Evolutionary conservation across 2,329 filamentous ascomycete species (phyloP).

Genomic region (Sphaerulina musiva): DNA sequence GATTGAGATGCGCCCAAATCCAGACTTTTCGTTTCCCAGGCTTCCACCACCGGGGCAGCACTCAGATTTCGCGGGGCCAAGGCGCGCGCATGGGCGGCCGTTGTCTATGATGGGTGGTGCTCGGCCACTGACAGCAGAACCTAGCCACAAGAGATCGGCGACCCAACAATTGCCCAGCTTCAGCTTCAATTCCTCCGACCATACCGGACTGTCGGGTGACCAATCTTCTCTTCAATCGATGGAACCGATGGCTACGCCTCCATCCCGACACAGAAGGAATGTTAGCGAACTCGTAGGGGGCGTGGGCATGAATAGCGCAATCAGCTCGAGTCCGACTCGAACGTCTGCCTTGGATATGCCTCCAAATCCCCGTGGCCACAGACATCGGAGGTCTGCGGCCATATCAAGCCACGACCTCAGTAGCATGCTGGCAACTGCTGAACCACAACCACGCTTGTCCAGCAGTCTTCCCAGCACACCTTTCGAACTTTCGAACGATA

Average conservation of each 20-base stretch:
- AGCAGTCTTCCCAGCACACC: constrained; percentile 33
- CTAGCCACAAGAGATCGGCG: constrained; percentile 29
- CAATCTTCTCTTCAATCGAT: constrained; percentile 29
- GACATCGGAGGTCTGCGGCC: constrained; percentile 71
- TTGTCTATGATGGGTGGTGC: constrained; percentile 32
- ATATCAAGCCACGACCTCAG: constrained; percentile 79
- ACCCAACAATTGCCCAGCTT: constrained; percentile 40
- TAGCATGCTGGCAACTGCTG: constrained; percentile 53
- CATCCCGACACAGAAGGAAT: constrained; percentile 62
- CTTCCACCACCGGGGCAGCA: constrained; percentile 30
- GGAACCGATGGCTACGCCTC: constrained; percentile 30
- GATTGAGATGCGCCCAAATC: constrained; percentile 43
- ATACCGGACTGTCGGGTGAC: constrained; percentile 29
- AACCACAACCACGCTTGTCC: constrained; percentile 26
- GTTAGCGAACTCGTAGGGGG: constrained; percentile 84
- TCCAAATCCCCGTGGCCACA: constrained; percentile 43
- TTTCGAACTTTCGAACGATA: constrained; percentile 22
- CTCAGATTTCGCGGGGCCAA: background rate
- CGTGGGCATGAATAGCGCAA: constrained; percentile 51
- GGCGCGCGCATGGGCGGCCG: constrained; percentile 23
- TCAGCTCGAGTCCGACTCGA: constrained; percentile 66
- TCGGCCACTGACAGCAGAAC: constrained; percentile 35
- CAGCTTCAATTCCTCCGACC: constrained; percentile 44
- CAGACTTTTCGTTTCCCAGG: constrained; percentile 45
- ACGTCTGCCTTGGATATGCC: constrained; percentile 47